phyloP scores from a whole-genome alignment of 768 basidiomycete species.

The Suillus plorans region DNA sequence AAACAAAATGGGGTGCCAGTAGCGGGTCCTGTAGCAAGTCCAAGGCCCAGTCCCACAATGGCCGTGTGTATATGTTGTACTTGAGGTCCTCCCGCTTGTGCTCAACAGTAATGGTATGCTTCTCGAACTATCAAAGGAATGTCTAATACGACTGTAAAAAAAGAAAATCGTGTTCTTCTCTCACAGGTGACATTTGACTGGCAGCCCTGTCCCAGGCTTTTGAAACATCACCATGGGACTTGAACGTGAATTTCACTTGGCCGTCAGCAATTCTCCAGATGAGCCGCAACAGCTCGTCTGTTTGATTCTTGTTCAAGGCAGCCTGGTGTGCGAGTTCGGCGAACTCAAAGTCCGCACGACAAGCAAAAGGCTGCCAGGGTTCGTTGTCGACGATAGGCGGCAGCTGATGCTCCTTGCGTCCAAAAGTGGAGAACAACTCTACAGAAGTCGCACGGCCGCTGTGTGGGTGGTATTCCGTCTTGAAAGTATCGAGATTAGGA shows the following conservation, averaged over 20 bases:
- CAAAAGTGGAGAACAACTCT: too few relatives aligned
- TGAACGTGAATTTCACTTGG: conserved; percentile 6
- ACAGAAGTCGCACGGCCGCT: too few relatives aligned
- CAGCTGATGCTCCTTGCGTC: too few relatives aligned
- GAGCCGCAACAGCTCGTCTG: conserved; percentile 12
- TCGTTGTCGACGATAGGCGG: too few relatives aligned
- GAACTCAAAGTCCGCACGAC: conserved; percentile 11
- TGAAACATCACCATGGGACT: neutral
- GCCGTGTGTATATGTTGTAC: neutral
- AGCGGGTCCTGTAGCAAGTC: conserved; percentile 8
- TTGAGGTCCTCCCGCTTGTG: neutral
- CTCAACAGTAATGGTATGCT: neutral
- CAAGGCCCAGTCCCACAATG: conserved; percentile 13
- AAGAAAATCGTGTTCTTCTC: neutral
- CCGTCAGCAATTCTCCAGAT: neutral
- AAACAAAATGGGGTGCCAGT: conserved; percentile 21
- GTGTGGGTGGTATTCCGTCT: too few relatives aligned
- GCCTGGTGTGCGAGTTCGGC: conserved; percentile 6
- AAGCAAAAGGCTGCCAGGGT: neutral
- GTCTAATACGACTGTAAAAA: neutral
- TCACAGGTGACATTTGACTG: conserved; percentile 6
- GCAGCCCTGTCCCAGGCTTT: conserved; percentile 6
- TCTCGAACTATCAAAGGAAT: conserved; percentile 1
- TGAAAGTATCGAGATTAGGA: too few relatives aligned
- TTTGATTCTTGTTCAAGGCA: conserved; percentile 6